A percentile compares a stretch with the other conserved stretches of the same genome.
These are phyloP conservation scores for Gaultheria prostrata DNA, from an alignment of 148 eudicot species.

Conservation along the genomic window DNA sequence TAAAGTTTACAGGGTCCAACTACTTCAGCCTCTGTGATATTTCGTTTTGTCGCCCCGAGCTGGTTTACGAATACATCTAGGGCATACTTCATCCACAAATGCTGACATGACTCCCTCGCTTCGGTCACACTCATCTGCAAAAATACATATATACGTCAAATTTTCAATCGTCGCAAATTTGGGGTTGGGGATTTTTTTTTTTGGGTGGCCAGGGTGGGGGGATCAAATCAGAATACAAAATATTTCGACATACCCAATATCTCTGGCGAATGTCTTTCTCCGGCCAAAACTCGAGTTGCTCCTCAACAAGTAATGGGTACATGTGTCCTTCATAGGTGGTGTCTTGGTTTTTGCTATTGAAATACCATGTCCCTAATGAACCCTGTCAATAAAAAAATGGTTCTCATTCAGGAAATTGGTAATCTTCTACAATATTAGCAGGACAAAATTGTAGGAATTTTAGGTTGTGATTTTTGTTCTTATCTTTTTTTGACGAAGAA, in stretches of 20 bases:
- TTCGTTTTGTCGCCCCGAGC: background rate
- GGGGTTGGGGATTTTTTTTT: background rate
- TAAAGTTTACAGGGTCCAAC: background rate
- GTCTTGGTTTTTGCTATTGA: conserved; percentile 48
- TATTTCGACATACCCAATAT: conserved; percentile 42
- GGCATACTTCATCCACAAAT: conserved; percentile 61
- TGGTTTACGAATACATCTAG: conserved; percentile 34
- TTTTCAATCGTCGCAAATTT: background rate
- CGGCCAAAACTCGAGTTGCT: conserved; percentile 61
- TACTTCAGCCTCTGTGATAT: background rate
- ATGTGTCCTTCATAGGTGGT: conserved; percentile 42
- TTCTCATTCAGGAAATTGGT: background rate
- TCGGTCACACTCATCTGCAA: conserved; percentile 37
- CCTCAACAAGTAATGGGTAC: conserved; percentile 53
- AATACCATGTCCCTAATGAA: conserved; percentile 46
- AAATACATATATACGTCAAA: background rate
- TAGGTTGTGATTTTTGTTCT: too few species aligned
- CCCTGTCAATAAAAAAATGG: background rate
- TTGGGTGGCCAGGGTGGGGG: too few species aligned
- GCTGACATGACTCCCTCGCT: conserved; percentile 41
- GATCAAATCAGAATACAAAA: background rate
- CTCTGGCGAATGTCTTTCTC: conserved; percentile 46
- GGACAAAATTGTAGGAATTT: background rate
- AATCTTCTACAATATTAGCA: background rate
- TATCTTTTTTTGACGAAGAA: too few species aligned